Evolutionary conservation across 176 grass and related monocot genomes (phyloP), one percentile per base, ranked within the genome.

Genomic region (Puccinellia tenuiflora): DNA sequence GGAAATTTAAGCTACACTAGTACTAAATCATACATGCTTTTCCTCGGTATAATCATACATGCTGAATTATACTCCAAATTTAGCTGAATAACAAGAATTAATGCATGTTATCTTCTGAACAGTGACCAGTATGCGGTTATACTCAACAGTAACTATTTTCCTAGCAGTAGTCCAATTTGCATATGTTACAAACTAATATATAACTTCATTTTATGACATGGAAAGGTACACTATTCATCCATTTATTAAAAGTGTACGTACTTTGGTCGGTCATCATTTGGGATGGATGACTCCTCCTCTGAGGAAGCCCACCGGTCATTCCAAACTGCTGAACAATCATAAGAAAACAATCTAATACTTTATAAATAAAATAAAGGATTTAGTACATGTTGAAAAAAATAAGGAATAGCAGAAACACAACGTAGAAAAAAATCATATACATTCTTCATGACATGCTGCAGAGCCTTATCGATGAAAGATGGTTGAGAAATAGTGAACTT

Each of bases 261-360:
- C 96, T 96, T 83, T 96, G 96, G 75, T 99, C 93, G 24, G 81
- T 86, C 75, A 99, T 26, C 77, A 99, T 88, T 82, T 99, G 96
- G 22, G 95, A 92, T 22, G 83, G 84, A 80, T 90, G 96, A 87
- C 87, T 99, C 83, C n/a, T n/a, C n/a, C 96, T 96, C 74, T 96
- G 96, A 77, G 85, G 79, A 86, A 86, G 92, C 39, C 92, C 90
- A 16, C 74, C 90, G 84, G 61, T 39, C 86, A 97, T 77, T 69
- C 84, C 88, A 84, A 88, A 92, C 92, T 97, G 84, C 50, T 84
- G 67, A 88, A 94, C 39, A 81, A 84, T 39, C 37, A 87, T 73
- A 31, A 74, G 25, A 62, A 47, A 82, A 68, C 2, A 42, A 82
- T 22, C 60, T 24, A 72, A 80, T 17, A 61, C 42, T 62, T 24